Conservation (phyloP, 176 grass and related monocot genomes). For the Phragmites australis region DNA sequence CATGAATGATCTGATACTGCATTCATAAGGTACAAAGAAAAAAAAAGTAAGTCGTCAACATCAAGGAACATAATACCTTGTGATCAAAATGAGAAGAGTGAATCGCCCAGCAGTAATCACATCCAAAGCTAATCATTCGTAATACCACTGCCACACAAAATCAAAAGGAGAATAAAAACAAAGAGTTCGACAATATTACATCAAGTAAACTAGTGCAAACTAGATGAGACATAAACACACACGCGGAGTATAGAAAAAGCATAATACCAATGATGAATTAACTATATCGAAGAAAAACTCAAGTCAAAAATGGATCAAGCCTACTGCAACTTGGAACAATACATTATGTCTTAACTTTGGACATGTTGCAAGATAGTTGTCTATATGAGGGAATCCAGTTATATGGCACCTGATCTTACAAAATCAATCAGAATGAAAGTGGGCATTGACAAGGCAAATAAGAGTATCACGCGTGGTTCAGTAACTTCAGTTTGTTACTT, state of each 20-base stretch:
- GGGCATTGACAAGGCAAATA: background rate
- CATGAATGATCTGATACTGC: background rate
- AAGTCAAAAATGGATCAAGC: constrained; percentile 1
- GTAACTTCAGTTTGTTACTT: constrained; percentile 9
- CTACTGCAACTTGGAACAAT: background rate
- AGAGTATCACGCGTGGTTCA: background rate
- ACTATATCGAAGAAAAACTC: constrained; percentile 2
- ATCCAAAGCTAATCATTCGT: constrained; percentile 96
- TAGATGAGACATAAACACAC: background rate
- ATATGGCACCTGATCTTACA: constrained; percentile 5
- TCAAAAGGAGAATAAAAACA: constrained; percentile 21
- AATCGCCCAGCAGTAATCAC: constrained; percentile 80
- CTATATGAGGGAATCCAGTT: background rate
- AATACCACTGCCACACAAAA: constrained; percentile 58
- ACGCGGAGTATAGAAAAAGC: background rate
- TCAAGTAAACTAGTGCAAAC: background rate
- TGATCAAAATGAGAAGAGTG: constrained; percentile 64
- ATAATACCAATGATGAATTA: background rate
- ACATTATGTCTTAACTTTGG: background rate
- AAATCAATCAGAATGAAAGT: background rate
- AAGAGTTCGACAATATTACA: background rate
- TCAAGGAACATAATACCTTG: constrained; percentile 53
- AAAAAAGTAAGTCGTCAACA: background rate
- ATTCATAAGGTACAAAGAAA: background rate
- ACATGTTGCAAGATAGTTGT: background rate